Base-by-base conservation (phyloP, 2,329 filamentous ascomycete genomes). In the Phyllosticta citribraziliensis region DNA sequence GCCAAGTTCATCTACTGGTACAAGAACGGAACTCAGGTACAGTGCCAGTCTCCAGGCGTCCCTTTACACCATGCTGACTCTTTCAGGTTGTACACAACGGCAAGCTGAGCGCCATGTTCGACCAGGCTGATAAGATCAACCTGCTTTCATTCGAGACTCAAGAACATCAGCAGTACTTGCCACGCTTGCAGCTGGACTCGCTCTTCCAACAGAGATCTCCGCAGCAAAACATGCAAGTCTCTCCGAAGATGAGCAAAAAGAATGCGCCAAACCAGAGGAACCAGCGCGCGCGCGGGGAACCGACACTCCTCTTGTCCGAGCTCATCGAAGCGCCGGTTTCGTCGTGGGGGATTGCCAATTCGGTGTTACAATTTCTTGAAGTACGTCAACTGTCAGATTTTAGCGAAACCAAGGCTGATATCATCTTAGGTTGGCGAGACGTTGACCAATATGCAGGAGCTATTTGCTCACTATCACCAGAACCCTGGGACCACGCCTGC, bases 1-100 rank as follows among this genome's bases (percentile, higher is more conserved):
- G 86, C 91, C 25, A 94, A 85, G 68, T 84, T 97, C 62, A 87
- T 94, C 5, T 95, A 96, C 71, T 95, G 89, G 84, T 97, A 93
- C 69, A 84, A 88, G 57, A 90, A 88, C 64, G 88, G 87, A 58
- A 88, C 88, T 63, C 91, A 94, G 71, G 89, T 93, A 80, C 74
- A 84, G 79, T 55, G n/a, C 40, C 10, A 30, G 27, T 6, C 9
- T 35, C 57, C 2, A 11, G 17, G 17, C 9, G 17, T 40, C 17
- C 52, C 24, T 14, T n/a, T 47, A 24, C 56, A 19, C 25, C 8
- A 8, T 5, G 58, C 67, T 70, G 47, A 69, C 68, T 68, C 62
- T 63, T n/a, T 19, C 65, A 93, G 87, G 79, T 95, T 50, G 85
- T 95, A 56, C 86, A 88, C 10, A 84, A 80, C n/a, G 93, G 93